Evolutionary conservation across 73 alveolate species (phyloP).

Genomic region (Paramecium sexaurelia): DNA sequence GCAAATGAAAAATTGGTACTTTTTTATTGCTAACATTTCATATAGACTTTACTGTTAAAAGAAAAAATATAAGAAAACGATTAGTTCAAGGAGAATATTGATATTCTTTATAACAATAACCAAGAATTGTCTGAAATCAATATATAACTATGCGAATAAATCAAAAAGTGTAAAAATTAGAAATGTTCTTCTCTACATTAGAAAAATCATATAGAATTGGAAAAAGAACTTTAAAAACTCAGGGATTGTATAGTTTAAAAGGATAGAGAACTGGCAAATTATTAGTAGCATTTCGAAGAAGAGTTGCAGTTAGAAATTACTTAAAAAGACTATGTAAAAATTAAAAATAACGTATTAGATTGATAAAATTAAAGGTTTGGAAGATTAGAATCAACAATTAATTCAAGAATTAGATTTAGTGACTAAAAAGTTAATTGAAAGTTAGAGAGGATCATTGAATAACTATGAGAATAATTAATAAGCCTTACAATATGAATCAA

Average conservation of each 20-base stretch:
- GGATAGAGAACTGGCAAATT: background rate
- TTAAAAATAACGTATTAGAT: background rate
- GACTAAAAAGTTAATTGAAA: background rate
- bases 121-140: constrained; percentile 15
- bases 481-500: background rate
- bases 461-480: background rate
- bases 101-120: background rate
- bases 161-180: background rate
- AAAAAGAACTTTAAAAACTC: background rate
- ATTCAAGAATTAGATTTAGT: constrained; percentile 25
- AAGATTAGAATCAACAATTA: background rate
- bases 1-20: constrained; percentile 53
- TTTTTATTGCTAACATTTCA: background rate
- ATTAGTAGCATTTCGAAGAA: background rate
- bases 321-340: background rate
- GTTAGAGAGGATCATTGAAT: background rate
- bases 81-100: background rate
- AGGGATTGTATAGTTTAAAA: background rate
- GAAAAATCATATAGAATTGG: background rate
- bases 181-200: background rate
- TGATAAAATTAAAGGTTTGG: constrained; percentile 7
- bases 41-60: constrained; percentile 17
- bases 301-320: constrained; percentile 17
- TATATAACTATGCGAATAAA: background rate
- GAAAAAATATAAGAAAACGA: constrained; percentile 37